A percentile compares a stretch with the other conserved stretches of the same genome.
These are phyloP conservation scores for Colletotrichum sp. DNA, from an alignment of 2,329 filamentous ascomycete species.

Conservation along the genomic window DNA sequence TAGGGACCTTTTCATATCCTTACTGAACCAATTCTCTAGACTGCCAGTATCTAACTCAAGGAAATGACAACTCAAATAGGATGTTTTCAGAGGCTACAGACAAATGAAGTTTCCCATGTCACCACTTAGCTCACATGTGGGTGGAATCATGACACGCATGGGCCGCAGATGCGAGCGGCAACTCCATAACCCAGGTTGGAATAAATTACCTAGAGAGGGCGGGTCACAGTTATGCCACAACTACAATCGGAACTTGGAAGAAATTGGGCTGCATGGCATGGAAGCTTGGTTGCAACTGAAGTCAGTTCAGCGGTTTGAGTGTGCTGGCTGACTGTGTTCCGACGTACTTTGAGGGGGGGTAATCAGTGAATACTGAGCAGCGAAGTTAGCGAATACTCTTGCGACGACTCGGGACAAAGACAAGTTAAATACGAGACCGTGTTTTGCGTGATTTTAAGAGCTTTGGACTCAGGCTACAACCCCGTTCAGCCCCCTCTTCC, in stretches of 20 bases:
- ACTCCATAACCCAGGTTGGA: not conserved
- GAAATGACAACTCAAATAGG: not conserved
- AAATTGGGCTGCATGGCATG: not conserved
- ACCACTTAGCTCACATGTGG: not conserved
- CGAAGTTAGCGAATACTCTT: not conserved
- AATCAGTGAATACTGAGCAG: not conserved
- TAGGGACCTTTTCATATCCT: not conserved
- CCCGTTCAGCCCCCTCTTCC: accelerated
- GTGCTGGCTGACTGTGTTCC: accelerated
- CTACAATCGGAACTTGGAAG: not conserved
- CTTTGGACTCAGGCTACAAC: accelerated
- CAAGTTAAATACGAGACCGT: accelerated
- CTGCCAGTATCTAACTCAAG: not conserved
- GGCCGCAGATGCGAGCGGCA: not conserved
- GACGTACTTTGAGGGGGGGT: accelerated
- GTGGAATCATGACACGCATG: not conserved
- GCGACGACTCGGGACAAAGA: accelerated
- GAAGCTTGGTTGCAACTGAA: not conserved
- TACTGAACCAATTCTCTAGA: not conserved
- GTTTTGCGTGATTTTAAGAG: accelerated
- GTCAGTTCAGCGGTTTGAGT: accelerated
- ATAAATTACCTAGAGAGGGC: not conserved
- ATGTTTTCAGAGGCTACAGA: not conserved
- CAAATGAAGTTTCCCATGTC: not conserved
- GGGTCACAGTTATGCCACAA: not conserved